Evolutionary conservation across 164 flowering plant genomes (phyloP).

Genomic region (Dillenia turbinata): DNA sequence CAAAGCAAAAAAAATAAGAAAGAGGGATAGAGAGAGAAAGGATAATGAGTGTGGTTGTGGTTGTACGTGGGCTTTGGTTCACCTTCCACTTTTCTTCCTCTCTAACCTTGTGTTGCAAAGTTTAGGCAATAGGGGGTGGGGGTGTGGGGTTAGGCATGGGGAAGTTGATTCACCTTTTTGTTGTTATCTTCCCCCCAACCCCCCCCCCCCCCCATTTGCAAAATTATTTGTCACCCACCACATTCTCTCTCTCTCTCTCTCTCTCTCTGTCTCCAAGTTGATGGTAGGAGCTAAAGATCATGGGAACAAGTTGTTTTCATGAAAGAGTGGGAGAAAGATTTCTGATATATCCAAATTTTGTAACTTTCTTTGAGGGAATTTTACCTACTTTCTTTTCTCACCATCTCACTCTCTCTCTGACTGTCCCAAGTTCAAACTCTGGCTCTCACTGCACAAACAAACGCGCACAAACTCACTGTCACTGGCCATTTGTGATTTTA

Average conservation of each 20-base stretch:
- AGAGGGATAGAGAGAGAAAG: conserved; percentile 16
- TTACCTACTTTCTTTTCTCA: background rate
- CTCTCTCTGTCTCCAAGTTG: background rate
- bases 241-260: conserved; percentile 3
- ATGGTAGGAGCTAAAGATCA: background rate
- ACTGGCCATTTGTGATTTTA: too few species aligned
- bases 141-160: conserved; percentile 10
- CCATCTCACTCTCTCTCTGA: background rate
- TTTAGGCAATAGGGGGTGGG: conserved; percentile 23
- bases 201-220: conserved; percentile 14
- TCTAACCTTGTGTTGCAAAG: conserved; percentile 46
- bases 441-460: too few species aligned
- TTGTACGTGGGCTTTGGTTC: conserved; percentile 64
- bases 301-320: conserved; percentile 9
- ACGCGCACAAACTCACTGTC: too few species aligned
- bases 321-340: background rate
- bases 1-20: conserved; percentile 6
- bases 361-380: too few species aligned
- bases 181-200: conserved; percentile 7
- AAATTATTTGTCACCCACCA: conserved; percentile 20
- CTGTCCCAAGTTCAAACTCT: background rate
- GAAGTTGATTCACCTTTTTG: conserved; percentile 16
- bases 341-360: background rate
- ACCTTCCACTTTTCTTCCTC: conserved; percentile 51
- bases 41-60: conserved; percentile 37